Base-by-base conservation (phyloP, 495 filamentous ascomycete species). In the Aspergillus indologenus region DNA sequence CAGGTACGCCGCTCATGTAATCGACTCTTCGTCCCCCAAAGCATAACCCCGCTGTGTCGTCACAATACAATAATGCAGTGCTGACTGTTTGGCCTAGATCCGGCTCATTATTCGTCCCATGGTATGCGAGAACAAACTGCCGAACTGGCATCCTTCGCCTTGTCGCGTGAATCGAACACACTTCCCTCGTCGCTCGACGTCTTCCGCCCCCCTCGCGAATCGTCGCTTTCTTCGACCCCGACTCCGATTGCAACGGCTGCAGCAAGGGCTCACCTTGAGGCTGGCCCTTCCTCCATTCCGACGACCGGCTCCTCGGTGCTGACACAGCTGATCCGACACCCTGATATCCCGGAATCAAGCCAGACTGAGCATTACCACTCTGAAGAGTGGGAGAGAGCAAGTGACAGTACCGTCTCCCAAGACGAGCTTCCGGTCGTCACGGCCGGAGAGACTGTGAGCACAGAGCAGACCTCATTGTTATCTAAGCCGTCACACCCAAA, bases 121-220 rank as follows among this genome's bases (percentile, higher is more conserved):
- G 88, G 84, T 57, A 89, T 98, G 14, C 87, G 94, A 54, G 90
- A 96, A 69, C 87, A 96, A 66, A 96, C 94, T 1, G 91, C 91
- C 31, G 90, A 96, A 69, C 82, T 98, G 34, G 93, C 94, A 22
- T 90, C 83, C 6, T 90, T 90, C 62, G 89, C 89, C n/a, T 79
- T 97, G 31, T 90, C 88, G 66, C 68, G 70, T 19, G 68, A 77
- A 53, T 61, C 73, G 14, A 65, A 64, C 14, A 68, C 66, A 47
- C 61, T 73, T 18, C 71, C 73, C 0, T 64, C 61, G n/a, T 66
- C 68, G 24, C 62, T 77, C 42, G 74, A 77, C 61, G 67, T 78
- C 21, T 78, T 74, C 44, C 65, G 53, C 11, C 56, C 53, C 26
- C 6, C 23, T n/a, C 57, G 26, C 50, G 53, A 45, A 43, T 50